These are phyloP conservation scores for Fusarium marasasianum DNA, from an alignment of 2,329 filamentous ascomycete genomes.

Conservation along the genomic window DNA sequence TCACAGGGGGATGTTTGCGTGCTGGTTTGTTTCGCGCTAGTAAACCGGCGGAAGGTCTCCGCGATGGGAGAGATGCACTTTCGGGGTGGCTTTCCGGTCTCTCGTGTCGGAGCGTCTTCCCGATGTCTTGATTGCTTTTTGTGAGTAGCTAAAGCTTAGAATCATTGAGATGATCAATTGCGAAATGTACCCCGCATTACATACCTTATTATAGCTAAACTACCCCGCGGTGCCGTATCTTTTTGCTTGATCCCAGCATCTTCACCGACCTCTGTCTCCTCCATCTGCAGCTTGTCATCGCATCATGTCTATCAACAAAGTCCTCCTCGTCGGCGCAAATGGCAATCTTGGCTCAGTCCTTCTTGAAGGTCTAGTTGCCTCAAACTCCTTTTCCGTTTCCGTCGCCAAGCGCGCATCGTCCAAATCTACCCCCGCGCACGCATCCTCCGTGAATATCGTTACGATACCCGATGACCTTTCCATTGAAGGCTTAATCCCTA, in stretches of 20 bases:
- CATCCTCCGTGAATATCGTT: slow-evolving; percentile 34
- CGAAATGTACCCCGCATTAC: slow-evolving; percentile 16
- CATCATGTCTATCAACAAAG: slow-evolving; percentile 44
- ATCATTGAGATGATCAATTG: background rate
- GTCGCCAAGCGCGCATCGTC: slow-evolving; percentile 60
- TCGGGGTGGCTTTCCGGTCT: slow-evolving; percentile 21
- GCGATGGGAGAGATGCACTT: background rate
- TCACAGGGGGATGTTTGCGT: background rate
- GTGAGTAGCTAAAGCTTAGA: background rate
- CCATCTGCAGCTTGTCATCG: background rate
- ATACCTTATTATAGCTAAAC: background rate
- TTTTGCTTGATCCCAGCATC: background rate
- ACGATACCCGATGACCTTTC: slow-evolving; percentile 44
- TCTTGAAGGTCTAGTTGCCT: slow-evolving; percentile 49
- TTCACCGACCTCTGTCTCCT: background rate
- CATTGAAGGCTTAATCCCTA: slow-evolving; percentile 53
- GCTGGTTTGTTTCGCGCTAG: background rate
- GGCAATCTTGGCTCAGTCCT: slow-evolving; percentile 54
- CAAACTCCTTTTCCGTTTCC: slow-evolving; percentile 59
- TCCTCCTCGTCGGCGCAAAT: slow-evolving; percentile 49
- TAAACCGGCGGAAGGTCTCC: background rate
- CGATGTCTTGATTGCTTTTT: slow-evolving; percentile 5
- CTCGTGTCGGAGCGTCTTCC: slow-evolving; percentile 7
- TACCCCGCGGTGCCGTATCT: slow-evolving; percentile 25
- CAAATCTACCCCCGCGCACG: slow-evolving; percentile 41